Conservation (phyloP, 2,329 filamentous ascomycete species). For the Aulographum hederae region DNA sequence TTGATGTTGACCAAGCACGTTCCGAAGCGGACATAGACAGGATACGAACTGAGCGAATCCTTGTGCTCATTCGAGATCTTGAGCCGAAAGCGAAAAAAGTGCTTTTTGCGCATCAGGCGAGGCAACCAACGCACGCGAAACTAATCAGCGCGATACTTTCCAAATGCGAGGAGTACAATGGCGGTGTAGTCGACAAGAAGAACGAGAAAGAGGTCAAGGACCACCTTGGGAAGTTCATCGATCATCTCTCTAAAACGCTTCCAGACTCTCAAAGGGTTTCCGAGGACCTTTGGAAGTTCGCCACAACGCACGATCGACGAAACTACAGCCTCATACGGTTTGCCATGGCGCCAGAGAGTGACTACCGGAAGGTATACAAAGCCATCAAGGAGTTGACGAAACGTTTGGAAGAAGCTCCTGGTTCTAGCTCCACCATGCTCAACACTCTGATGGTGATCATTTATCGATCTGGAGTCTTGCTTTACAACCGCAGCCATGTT, state of each 20-base stretch:
- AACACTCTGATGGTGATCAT: slow-evolving; percentile 70
- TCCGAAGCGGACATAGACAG: slow-evolving; percentile 45
- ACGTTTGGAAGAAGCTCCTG: slow-evolving; percentile 51
- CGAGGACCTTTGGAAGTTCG: slow-evolving; percentile 74
- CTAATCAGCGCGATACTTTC: slow-evolving; percentile 62
- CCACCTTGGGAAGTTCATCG: slow-evolving; percentile 53
- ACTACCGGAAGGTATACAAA: slow-evolving; percentile 80
- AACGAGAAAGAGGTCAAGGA: slow-evolving; percentile 48
- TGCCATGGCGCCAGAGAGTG: slow-evolving; percentile 65
- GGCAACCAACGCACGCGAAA: slow-evolving; percentile 56
- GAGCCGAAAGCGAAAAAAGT: slow-evolving; percentile 65
- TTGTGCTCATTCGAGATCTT: slow-evolving; percentile 63
- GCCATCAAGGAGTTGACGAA: slow-evolving; percentile 81
- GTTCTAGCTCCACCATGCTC: slow-evolving; percentile 38
- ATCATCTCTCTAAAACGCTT: slow-evolving; percentile 55
- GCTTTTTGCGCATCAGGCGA: slow-evolving; percentile 70
- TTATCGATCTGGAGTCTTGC: slow-evolving; percentile 64
- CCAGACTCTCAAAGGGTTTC: slow-evolving; percentile 57
- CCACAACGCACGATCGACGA: slow-evolving; percentile 75
- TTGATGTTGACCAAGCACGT: slow-evolving; percentile 22
- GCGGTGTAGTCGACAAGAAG: slow-evolving; percentile 61
- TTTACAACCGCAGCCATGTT: slow-evolving; percentile 91
- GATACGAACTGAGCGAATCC: slow-evolving; percentile 65
- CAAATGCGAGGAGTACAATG: slow-evolving; percentile 79
- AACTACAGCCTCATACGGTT: slow-evolving; percentile 81